Percentiles rank a stretch among this genome's conserved stretches.
Evolutionary conservation across 2,329 filamentous ascomycete species (phyloP).

Genomic region (Berkeleyomyces basicola): DNA sequence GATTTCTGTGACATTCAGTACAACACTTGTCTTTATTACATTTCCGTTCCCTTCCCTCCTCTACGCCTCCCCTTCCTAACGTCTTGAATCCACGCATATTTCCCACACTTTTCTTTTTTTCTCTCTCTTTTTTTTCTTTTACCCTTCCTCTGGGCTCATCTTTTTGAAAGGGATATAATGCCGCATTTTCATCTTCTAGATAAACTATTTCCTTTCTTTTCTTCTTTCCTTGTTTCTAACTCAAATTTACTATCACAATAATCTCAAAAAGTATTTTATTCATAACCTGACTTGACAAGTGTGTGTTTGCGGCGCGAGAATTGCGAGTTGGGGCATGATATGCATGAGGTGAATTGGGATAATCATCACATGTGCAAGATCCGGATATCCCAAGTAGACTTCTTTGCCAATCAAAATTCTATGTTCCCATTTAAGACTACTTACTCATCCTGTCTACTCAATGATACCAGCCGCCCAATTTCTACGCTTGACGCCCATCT

Average conservation of each 20-base stretch:
- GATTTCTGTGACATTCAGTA: slow-evolving; percentile 1
- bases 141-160: not conserved
- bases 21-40: not conserved
- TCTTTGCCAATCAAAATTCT: not conserved
- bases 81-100: not conserved
- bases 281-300: not conserved
- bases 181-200: slow-evolving; percentile 1
- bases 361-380: not conserved
- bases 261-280: slow-evolving; percentile 4
- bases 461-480: slow-evolving; percentile 62
- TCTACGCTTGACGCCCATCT: slow-evolving; percentile 76
- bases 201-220: slow-evolving; percentile 2
- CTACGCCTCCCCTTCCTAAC: not conserved
- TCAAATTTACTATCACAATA: not conserved
- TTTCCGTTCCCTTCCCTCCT: not conserved
- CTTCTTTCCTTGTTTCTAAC: not conserved
- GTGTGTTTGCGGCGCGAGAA: too few species aligned
- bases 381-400: not conserved
- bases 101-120: not conserved
- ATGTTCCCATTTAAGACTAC: not conserved
- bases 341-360: too few species aligned
- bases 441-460: slow-evolving; percentile 18
- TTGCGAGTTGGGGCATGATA: too few species aligned
- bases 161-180: not conserved
- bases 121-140: not conserved